A percentile compares a stretch with the other conserved stretches of the same genome.
Conservation (phyloP, 2,329 filamentous ascomycete genomes). For the Biscogniauxia sp. region DNA sequence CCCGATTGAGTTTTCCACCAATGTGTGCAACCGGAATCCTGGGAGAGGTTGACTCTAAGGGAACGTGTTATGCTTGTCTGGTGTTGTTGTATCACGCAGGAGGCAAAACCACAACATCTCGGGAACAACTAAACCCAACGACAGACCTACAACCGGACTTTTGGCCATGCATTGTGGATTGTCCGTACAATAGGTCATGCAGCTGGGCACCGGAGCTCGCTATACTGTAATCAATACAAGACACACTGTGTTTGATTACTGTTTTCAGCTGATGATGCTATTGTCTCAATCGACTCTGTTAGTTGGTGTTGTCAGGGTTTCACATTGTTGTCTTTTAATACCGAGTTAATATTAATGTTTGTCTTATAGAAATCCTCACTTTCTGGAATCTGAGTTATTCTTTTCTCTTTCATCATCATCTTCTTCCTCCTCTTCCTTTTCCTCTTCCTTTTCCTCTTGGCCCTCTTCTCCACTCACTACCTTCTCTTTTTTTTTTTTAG, state of each 20-base stretch:
- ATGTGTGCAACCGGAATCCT: slow-evolving; percentile 17
- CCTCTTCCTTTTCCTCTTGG: too few relatives aligned
- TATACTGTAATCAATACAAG: not conserved
- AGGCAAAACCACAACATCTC: slow-evolving; percentile 3
- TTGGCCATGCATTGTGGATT: too few relatives aligned
- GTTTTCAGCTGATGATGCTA: not conserved
- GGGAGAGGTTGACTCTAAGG: slow-evolving; percentile 20
- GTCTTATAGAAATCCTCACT: too few relatives aligned
- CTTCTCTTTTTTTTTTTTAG: too few relatives aligned
- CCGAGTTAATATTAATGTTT: too few relatives aligned
- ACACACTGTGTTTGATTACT: not conserved
- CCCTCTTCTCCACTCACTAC: too few relatives aligned
- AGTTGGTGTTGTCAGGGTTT: not conserved
- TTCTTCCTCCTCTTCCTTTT: too few relatives aligned
- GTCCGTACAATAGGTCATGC: too few relatives aligned
- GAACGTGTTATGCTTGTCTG: slow-evolving; percentile 8
- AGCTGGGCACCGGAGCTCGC: slow-evolving; percentile 6
- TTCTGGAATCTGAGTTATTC: too few relatives aligned
- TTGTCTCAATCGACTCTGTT: not conserved
- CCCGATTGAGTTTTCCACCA: slow-evolving; percentile 21
- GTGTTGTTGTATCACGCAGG: slow-evolving; percentile 1
- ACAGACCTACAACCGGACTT: too few relatives aligned
- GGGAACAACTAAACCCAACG: not conserved
- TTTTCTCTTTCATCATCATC: too few relatives aligned
- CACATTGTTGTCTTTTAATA: not conserved